A percentile compares a stretch with the other conserved stretches of the same genome.
Conservation (phyloP, 306 rosid genomes). For the Lithocarpus polystachyus region DNA sequence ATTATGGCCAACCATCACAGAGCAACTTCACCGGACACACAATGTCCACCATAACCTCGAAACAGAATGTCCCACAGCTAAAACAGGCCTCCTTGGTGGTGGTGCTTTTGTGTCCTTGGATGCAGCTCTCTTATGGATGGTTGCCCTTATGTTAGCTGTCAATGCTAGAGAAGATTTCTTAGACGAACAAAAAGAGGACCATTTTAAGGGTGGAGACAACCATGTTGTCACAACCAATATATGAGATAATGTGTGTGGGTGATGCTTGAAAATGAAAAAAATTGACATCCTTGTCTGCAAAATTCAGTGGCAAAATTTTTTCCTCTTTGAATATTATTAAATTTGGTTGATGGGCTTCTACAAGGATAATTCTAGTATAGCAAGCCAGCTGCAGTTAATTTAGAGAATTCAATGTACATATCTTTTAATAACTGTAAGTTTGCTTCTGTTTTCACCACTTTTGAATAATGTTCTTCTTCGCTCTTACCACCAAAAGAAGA, state of each 20-base stretch:
- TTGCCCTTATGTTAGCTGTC: conserved; percentile 15
- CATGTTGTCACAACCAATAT: background rate
- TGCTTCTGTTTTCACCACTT: no score
- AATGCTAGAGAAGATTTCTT: conserved; percentile 26
- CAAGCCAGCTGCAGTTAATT: no score
- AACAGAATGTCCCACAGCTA: conserved; percentile 18
- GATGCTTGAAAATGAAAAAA: background rate
- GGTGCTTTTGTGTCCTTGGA: conserved; percentile 28
- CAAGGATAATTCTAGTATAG: no score
- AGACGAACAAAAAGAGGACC: background rate
- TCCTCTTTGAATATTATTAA: no score
- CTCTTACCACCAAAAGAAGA: no score
- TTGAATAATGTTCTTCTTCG: no score
- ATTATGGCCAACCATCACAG: conserved; percentile 24
- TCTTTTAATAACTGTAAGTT: no score
- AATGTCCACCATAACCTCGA: background rate
- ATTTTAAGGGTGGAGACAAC: background rate
- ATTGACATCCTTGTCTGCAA: no score
- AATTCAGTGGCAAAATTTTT: no score
- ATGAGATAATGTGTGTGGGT: background rate
- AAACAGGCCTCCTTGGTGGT: conserved; percentile 29
- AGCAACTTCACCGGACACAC: conserved; percentile 9
- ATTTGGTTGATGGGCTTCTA: no score
- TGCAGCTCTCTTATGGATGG: conserved; percentile 23
- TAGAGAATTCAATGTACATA: no score